Conservation (phyloP, 2,329 filamentous ascomycete species). For the Fusarium chaquense region DNA sequence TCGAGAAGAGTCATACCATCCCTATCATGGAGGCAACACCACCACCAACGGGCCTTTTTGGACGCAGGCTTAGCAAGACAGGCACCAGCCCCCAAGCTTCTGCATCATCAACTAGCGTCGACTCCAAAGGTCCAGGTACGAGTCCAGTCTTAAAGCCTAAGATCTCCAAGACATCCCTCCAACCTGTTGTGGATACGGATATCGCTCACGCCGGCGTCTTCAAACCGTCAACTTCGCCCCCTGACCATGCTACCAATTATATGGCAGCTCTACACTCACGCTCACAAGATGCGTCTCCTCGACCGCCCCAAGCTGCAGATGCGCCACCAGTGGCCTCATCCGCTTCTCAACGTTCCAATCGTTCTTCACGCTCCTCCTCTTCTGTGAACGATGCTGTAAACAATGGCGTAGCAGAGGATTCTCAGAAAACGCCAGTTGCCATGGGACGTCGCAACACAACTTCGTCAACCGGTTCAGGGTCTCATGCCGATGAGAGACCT, state of each 20-base stretch:
- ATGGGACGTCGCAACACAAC: conserved; percentile 54
- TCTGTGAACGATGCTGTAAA: conserved; percentile 58
- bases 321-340: conserved; percentile 54
- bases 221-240: conserved; percentile 66
- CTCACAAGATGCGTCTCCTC: conserved; percentile 67
- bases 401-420: conserved; percentile 53
- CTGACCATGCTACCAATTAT: conserved; percentile 70
- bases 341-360: conserved; percentile 57
- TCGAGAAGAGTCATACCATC: conserved; percentile 69
- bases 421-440: conserved; percentile 46
- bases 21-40: conserved; percentile 57
- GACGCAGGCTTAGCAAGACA: conserved; percentile 60
- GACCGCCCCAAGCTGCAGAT: conserved; percentile 52
- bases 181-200: conserved; percentile 76
- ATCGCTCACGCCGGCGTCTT: conserved; percentile 74
- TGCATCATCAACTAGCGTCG: conserved; percentile 62
- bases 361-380: conserved; percentile 65
- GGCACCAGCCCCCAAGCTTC: conserved; percentile 50
- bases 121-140: conserved; percentile 57
- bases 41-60: conserved; percentile 60
- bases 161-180: conserved; percentile 62
- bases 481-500: conserved; percentile 42
- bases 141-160: conserved; percentile 53
- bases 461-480: conserved; percentile 53
- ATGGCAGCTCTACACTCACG: conserved; percentile 77